Base-by-base conservation (phyloP, 1,139 yeast genomes). In the Pichia sp. region DNA sequence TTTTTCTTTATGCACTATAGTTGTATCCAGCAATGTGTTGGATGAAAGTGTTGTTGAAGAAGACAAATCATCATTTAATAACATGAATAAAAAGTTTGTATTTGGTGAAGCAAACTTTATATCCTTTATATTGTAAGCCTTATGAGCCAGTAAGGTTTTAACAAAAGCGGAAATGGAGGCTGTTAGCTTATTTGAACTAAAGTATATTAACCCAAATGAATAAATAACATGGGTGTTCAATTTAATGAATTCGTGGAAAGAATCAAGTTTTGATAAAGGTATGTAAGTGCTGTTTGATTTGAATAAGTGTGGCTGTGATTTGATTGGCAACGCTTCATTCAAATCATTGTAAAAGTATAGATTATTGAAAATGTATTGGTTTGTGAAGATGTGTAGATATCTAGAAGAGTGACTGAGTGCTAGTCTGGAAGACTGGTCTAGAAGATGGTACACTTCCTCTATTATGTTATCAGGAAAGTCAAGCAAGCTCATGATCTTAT, bases 391-490 rank as follows among this genome's bases (percentile, higher is more conserved):
- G 30, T 44, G 22, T 0, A 46, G 22, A 15, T 32, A 46, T 9
- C 22, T 34, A 35, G 50, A 49, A 8, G 52, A 32, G 15, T 34
- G 18, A n/a, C 42, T 42, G 3, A 49, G 30, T 18, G 30, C 29
- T 5, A 43, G 3, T 2, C 39, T 15, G 7, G 50, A 32, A 20
- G 25, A 15, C 12, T 42, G 43, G n/a, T 42, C 40, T 7, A 49
- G 36, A 13, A 24, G 15, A 3, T 20, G 16, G 25, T 39, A 46
- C 4, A 49, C 41, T 22, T 27, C 36, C 6, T 46, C 52, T 12
- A 49, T 29, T 15, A 49, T 23, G n/a, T 46, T 34, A 24, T 49
- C 48, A 11, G 52, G 52, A 7, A 49, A 27, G 22, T 44, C 43
- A 12, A 49, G 13, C 15, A 49, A 23, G 26, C 20, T 39, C 50